phyloP scores from a whole-genome alignment of 345 rosid species.

The Boechera stricta region DNA sequence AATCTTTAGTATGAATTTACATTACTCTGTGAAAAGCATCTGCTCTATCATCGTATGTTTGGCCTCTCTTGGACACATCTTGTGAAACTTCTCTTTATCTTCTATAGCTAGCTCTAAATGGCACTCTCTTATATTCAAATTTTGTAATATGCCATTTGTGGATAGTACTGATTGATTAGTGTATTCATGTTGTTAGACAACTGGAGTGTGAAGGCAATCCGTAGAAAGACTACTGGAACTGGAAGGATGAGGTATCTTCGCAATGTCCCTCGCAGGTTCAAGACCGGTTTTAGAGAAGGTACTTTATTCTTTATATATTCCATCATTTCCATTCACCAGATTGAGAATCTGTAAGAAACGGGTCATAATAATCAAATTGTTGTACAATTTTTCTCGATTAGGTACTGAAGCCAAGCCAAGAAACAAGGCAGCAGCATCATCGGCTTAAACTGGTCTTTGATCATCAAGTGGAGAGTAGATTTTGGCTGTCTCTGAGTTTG shows the following conservation, averaged over 20 bases:
- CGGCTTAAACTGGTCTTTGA: conserved; percentile 45
- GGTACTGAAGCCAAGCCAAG: conserved; percentile 81
- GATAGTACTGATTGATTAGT: background rate
- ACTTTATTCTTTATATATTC: background rate
- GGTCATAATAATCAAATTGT: background rate
- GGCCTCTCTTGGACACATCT: background rate
- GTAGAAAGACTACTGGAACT: conserved; percentile 81
- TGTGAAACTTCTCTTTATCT: background rate
- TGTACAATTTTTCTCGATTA: conserved; percentile 5
- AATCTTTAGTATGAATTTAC: background rate
- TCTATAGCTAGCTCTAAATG: background rate
- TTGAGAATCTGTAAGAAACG: background rate
- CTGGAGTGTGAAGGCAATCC: conserved; percentile 83
- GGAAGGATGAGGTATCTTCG: conserved; percentile 86
- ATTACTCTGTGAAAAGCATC: too few relatives aligned
- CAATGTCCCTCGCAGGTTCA: conserved; percentile 73
- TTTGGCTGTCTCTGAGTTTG: conserved; percentile 23
- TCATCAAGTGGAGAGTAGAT: conserved; percentile 9
- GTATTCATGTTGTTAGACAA: conserved; percentile 49
- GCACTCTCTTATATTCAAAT: background rate
- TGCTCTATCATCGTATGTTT: background rate
- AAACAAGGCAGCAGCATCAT: conserved; percentile 56
- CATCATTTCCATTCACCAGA: background rate
- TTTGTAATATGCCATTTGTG: background rate
- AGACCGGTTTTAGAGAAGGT: conserved; percentile 86